Evolutionary conservation across 768 basidiomycete genomes (phyloP), one percentile per base, ranked within the genome.

Genomic region (Tephrocybe sp.): DNA sequence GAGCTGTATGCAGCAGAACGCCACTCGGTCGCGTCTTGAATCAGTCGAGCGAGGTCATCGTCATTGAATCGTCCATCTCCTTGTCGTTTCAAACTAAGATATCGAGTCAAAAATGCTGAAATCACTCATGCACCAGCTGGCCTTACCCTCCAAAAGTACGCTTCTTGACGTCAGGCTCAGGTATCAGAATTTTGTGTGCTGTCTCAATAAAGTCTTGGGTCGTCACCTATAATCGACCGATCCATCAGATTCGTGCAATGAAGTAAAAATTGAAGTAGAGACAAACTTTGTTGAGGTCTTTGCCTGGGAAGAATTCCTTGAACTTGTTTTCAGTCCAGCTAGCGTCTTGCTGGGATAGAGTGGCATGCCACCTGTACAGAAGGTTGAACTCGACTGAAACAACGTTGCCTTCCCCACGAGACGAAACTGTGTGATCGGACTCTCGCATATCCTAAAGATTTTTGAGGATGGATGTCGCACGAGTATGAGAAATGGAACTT

Each of bases 331-430:
- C 71, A 5, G 79, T 73, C 85, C 85, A 88, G 39, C 71, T 49
- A 0, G 76, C 73, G 64, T 90, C 86, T 39, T 73, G 55, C 44
- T 70, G 62, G 6, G 81, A 82, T 1, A 86, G 62, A 1, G 83
- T 74, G 17, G 88, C 71, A 58, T 90, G 88, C 88, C 88, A 90
- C 45, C 78, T 50, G 65, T 81, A 81, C 18, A 81, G 65, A 2
- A 80, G 68, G 56, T 81, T 90, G 72, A 92, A 91, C 67, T 92
- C 90, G 28, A 90, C 63, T 0, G 89, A 88, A 51, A 83, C 80
- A 32, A 80, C 83, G 60, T 92, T 92, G 44, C 90, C 90, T 62
- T 84, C 71, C 32, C 90, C 90, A 9, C 82, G 77, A 32, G 82
- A 79, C 12, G 77, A 68, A 49, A 87, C 65, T 0, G 71, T 69